Evolutionary conservation across 441 rosid species (phyloP), one percentile per base, ranked within the genome.

Genomic region (Bruguiera hainesii): DNA sequence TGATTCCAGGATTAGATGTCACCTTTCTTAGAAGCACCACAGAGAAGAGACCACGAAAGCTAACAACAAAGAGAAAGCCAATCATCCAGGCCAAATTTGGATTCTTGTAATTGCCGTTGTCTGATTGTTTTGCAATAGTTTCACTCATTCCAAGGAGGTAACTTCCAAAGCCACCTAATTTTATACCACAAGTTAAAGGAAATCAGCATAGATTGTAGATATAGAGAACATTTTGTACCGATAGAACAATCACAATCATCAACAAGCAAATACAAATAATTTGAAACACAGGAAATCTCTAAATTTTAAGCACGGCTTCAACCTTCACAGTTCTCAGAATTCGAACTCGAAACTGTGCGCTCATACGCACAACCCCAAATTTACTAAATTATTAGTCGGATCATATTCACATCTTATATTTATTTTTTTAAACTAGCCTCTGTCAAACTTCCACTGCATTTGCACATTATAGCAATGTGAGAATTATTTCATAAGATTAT

Each of bases 1-100:
- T 19, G 39, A 30, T 19, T 30, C 29, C 19, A 5, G 19, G 31
- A 51, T 0, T 62, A 13, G 7, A 30, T 31, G 23, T 33, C 80
- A 91, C 98, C 98, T 93, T 93, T 68, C 96, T 70, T 11, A 93
- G 84, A 71, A 96, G 97, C 69, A 93, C 88, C 55, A 91, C 93
- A 0, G 97, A 84, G 80, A 89, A 91, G 78, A 93, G 96, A 64
- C 98, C 98, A 58, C 88, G 87, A 77, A 93, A 93, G 84, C 97
- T 93, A 64, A 89, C 98, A 55, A 87, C 80, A 64, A 93, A 89
- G 31, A 93, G 90, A 75, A 91, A 93, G 65, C 81, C 86, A 19
- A 93, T 81, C 62, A 93, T 89, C 98, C 97, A 93, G 61, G 79
- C 75, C 6, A 91, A 57, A 2, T 90, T 77, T 7, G 90, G 98